phyloP scores from a whole-genome alignment of 2,329 filamentous ascomycete genomes.

The Cercospora sp. region DNA sequence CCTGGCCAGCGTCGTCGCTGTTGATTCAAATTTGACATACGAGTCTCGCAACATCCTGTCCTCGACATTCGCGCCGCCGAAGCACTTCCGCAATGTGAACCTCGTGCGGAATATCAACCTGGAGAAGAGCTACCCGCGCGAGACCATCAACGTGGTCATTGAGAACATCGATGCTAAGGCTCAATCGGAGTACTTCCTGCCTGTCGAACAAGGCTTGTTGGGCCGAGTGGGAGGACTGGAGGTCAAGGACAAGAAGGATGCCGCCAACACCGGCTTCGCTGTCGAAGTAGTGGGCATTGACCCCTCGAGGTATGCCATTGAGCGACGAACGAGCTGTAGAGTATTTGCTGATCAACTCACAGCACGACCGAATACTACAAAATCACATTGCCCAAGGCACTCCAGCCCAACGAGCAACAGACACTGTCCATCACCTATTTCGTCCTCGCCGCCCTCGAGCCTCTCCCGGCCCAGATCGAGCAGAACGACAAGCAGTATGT shows the following conservation, averaged over 20 bases:
- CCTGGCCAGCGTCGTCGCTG: slow-evolving; percentile 56
- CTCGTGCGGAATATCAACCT: slow-evolving; percentile 85
- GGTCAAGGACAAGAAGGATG: slow-evolving; percentile 87
- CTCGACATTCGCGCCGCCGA: slow-evolving; percentile 72
- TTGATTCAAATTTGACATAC: slow-evolving; percentile 60
- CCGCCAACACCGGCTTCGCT: slow-evolving; percentile 63
- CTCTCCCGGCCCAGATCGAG: slow-evolving; percentile 78
- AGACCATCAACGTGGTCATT: slow-evolving; percentile 90
- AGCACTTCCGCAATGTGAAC: slow-evolving; percentile 92
- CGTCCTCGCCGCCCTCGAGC: slow-evolving; percentile 73
- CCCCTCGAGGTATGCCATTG: slow-evolving; percentile 50
- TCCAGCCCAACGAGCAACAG: slow-evolving; percentile 74
- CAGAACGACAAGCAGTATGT: slow-evolving; percentile 88
- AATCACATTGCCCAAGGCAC: slow-evolving; percentile 73
- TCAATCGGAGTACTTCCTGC: slow-evolving; percentile 87
- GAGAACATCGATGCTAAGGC: slow-evolving; percentile 79
- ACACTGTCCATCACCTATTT: slow-evolving; percentile 87
- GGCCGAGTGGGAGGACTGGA: slow-evolving; percentile 80
- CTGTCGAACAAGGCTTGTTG: slow-evolving; percentile 76
- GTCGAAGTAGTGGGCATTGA: slow-evolving; percentile 66
- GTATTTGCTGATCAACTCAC: slow-evolving; percentile 15
- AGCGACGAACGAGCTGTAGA: not conserved
- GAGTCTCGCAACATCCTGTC: slow-evolving; percentile 52
- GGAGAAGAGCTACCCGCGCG: slow-evolving; percentile 88
- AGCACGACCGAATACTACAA: slow-evolving; percentile 70